Percentiles rank a stretch among this genome's conserved stretches.
Evolutionary conservation across 192 early-diverging fungal genomes (phyloP).

Genomic region (Coemansia guatemalensis): DNA sequence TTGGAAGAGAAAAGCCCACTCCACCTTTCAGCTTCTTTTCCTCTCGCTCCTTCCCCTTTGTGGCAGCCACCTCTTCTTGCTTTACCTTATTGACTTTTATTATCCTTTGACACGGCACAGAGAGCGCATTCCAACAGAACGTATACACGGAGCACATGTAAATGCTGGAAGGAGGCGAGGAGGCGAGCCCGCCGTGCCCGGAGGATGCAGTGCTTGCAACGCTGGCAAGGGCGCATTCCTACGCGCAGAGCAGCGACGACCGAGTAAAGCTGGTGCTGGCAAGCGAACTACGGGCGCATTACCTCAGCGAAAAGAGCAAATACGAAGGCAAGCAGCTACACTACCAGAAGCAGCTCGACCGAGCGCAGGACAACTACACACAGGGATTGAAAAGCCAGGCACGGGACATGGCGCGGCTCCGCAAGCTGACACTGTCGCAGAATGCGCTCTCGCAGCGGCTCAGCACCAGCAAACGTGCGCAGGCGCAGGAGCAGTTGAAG

Average conservation of each 20-base stretch:
- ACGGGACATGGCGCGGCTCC: neutral
- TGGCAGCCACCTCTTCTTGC: too few species aligned
- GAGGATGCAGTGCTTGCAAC: neutral
- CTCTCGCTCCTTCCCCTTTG: too few species aligned
- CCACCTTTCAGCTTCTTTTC: too few species aligned
- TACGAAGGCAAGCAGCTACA: neutral
- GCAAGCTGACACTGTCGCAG: neutral
- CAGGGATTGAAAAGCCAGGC: neutral
- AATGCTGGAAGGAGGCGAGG: constrained; percentile 7
- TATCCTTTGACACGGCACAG: too few species aligned
- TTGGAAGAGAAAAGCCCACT: too few species aligned
- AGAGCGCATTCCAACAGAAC: too few species aligned
- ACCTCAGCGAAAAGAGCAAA: neutral
- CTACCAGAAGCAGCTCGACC: neutral
- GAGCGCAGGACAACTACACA: constrained; percentile 4
- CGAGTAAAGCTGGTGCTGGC: constrained; percentile 9
- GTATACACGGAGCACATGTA: too few species aligned
- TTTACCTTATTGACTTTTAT: too few species aligned
- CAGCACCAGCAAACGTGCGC: constrained; percentile 1
- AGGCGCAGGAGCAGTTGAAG: neutral
- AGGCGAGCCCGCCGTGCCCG: neutral
- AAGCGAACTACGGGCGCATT: constrained; percentile 2
- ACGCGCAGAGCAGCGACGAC: constrained; percentile 4
- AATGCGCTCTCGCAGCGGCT: neutral
- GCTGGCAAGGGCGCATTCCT: neutral